These are phyloP conservation scores for Bombardia bombarda DNA, from an alignment of 495 filamentous ascomycete genomes.

Conservation along the genomic window DNA sequence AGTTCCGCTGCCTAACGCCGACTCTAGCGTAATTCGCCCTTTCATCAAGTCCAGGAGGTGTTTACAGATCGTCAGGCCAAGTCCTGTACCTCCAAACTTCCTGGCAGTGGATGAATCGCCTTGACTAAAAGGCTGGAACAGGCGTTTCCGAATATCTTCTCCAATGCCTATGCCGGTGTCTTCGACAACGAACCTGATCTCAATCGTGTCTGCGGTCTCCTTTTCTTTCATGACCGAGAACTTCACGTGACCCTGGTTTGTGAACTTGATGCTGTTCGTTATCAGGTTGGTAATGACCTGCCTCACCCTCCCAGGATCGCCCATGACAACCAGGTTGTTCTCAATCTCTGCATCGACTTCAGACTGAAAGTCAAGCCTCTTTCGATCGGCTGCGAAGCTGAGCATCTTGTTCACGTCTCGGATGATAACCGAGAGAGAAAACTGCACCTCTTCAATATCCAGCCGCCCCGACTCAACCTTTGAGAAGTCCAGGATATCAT, in stretches of 20 bases:
- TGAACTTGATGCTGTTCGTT: constrained; percentile 89
- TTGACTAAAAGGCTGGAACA: constrained; percentile 84
- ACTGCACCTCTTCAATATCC: constrained; percentile 71
- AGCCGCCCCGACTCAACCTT: constrained; percentile 74
- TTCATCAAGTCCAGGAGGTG: constrained; percentile 74
- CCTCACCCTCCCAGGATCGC: constrained; percentile 70
- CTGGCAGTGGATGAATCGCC: constrained; percentile 71
- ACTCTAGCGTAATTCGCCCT: constrained; percentile 60
- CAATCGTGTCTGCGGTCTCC: constrained; percentile 39
- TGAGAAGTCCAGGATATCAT: constrained; percentile 82
- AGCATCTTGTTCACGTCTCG: constrained; percentile 62
- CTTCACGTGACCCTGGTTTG: constrained; percentile 60
- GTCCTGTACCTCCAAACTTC: constrained; percentile 72
- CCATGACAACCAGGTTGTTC: constrained; percentile 47
- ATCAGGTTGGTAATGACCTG: constrained; percentile 82
- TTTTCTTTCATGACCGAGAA: constrained; percentile 39
- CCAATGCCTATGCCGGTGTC: constrained; percentile 85
- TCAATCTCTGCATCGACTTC: constrained; percentile 36
- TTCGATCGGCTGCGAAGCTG: constrained; percentile 48
- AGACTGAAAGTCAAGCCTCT: constrained; percentile 47
- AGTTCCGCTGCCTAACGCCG: constrained; percentile 51
- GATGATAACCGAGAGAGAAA: constrained; percentile 66
- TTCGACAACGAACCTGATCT: constrained; percentile 56
- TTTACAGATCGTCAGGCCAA: constrained; percentile 77
- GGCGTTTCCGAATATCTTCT: constrained; percentile 57